These are phyloP conservation scores for Penicillium malachiteum DNA, from an alignment of 495 filamentous ascomycete species.

Conservation along the genomic window DNA sequence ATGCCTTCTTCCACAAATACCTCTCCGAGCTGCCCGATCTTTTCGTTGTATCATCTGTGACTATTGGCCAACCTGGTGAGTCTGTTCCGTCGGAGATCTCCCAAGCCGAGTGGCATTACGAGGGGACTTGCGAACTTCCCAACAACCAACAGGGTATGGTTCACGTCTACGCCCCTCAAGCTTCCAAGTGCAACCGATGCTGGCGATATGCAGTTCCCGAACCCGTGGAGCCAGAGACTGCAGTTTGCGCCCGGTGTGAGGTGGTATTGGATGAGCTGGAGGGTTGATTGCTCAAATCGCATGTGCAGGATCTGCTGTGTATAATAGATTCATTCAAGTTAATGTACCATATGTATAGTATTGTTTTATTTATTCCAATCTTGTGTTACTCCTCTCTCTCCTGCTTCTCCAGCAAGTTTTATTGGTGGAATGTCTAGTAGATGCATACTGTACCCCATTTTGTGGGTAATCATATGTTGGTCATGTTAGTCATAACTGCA, in stretches of 20 bases:
- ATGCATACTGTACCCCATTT: neutral
- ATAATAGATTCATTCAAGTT: neutral
- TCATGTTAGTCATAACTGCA: neutral
- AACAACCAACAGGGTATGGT: slow-evolving; percentile 48
- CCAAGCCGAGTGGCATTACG: slow-evolving; percentile 53
- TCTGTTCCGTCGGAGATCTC: slow-evolving; percentile 24
- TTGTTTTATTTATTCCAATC: neutral
- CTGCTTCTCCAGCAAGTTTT: neutral
- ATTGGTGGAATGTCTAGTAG: neutral
- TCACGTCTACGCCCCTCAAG: slow-evolving; percentile 64
- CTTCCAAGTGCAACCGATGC: slow-evolving; percentile 78
- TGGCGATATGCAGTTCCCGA: slow-evolving; percentile 70
- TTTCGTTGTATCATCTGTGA: slow-evolving; percentile 74
- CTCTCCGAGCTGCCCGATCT: slow-evolving; percentile 64
- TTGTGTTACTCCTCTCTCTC: neutral
- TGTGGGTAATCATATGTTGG: too few species aligned
- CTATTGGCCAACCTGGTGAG: slow-evolving; percentile 39
- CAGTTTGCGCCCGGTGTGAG: slow-evolving; percentile 72
- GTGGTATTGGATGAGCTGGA: slow-evolving; percentile 53
- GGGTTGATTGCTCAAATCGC: neutral
- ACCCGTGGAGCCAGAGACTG: slow-evolving; percentile 50
- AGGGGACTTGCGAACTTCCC: slow-evolving; percentile 50
- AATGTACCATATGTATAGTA: slow-evolving; percentile 2
- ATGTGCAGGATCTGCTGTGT: neutral
- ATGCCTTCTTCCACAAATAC: slow-evolving; percentile 51